phyloP scores from a whole-genome alignment of 2,329 filamentous ascomycete genomes.

The Talaromyces sp. region DNA sequence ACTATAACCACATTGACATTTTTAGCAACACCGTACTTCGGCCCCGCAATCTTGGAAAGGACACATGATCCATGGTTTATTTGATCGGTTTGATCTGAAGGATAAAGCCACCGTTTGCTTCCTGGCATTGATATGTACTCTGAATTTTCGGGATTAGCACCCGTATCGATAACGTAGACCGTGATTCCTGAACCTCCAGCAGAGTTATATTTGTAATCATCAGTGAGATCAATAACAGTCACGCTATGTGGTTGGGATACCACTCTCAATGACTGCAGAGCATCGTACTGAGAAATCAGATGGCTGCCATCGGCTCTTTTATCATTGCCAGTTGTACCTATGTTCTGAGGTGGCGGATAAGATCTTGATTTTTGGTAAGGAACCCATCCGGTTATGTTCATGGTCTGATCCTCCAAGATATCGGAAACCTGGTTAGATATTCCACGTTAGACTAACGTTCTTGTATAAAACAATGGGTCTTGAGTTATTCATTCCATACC shows the following conservation, averaged over 20 bases:
- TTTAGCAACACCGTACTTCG: neutral
- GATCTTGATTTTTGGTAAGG: neutral
- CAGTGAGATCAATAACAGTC: neutral
- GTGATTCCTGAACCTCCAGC: neutral
- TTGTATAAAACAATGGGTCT: neutral
- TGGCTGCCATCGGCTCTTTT: neutral
- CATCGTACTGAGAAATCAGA: neutral
- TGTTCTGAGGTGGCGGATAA: neutral
- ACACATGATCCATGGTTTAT: neutral
- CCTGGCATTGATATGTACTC: neutral
- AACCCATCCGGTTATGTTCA: neutral
- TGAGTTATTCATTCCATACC: neutral
- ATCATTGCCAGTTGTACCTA: neutral
- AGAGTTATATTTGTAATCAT: neutral
- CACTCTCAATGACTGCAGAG: neutral
- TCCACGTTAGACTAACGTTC: neutral
- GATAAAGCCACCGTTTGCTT: neutral
- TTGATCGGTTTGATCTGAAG: neutral
- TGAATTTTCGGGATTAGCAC: neutral
- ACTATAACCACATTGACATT: neutral
- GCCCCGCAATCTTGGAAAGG: neutral
- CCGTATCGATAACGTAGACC: neutral
- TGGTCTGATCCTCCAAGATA: neutral
- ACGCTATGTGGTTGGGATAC: neutral
- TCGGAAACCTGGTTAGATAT: neutral